Base-by-base conservation (phyloP, 495 filamentous ascomycete genomes). In the Penicillium mononematosum region DNA sequence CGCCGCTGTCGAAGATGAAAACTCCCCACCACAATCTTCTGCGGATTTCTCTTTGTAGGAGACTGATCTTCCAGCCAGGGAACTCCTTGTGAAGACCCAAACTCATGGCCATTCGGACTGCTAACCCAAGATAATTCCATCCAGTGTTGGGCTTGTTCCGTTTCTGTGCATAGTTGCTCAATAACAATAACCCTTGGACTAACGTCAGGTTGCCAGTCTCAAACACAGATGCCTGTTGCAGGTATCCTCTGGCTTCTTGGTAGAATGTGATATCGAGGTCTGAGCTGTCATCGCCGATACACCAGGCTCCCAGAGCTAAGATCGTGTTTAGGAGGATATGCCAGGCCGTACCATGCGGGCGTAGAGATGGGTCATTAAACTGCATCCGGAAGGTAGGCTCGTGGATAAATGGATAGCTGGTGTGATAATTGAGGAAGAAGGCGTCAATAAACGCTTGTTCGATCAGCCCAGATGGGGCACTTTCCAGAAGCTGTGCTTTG, bases 81-180 rank as follows among this genome's bases (percentile, higher is more conserved):
- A 83, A 82, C 59, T 82, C 80, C 53, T 83, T 83, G 53, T 83
- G 79, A 20, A 83, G 68, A 9, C 80, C 80, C 31, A 83, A 58
- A 55, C 79, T 77, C 75, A 81, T 78, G 16, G 80, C 77, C 72
- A 81, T 81, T 24, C 80, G 63, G 19, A 78, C 70, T 19, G 80
- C 79, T 19, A 82, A 45, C 2, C 80, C 80, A 6, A 79, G 63
- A 56, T 78, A 83, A 43, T 82, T 84, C 69, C 79, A 84, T 10
- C 80, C 79, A 0, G 80, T 81, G 53, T 84, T 83, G 12, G 79
- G 81, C 54, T 82, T 79, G 59, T 82, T 76, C 27, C 80, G 67
- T 60, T 83, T 84, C 62, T 84, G 81, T 3, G 76, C 72, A 62
- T 81, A 81, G 53, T 83, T 79, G 47, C 80, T 80, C 36, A 81